phyloP scores from a whole-genome alignment of 805 yeast genomes.

The Lachancea lanzarotensis region DNA sequence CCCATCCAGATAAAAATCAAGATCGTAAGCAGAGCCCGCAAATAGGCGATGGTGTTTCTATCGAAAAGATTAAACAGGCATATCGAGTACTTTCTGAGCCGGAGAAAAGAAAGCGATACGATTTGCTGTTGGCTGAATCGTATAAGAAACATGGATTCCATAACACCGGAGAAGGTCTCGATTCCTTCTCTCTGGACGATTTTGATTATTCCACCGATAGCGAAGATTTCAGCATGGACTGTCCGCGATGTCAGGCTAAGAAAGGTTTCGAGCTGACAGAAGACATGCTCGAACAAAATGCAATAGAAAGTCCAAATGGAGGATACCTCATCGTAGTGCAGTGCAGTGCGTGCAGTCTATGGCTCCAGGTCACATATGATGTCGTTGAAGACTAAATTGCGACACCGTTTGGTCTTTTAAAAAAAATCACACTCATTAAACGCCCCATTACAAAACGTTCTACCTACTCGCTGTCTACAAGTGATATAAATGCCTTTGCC shows the following conservation, averaged over 20 bases:
- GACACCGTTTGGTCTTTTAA: no score
- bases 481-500: conserved; percentile 62
- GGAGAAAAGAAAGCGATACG: conserved; percentile 43
- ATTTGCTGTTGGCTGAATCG: conserved; percentile 36
- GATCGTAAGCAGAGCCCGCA: background rate
- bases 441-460: no score
- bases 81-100: conserved; percentile 48
- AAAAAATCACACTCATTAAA: no score
- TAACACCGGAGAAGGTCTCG: conserved; percentile 60
- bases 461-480: conserved; percentile 49
- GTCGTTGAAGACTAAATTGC: conserved; percentile 20
- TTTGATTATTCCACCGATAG: conserved; percentile 40
- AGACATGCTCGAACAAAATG: conserved; percentile 48
- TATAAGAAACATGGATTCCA: conserved; percentile 32
- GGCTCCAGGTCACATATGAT: conserved; percentile 70
- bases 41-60: background rate
- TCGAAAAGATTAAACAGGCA: conserved; percentile 55
- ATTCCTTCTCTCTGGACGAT: conserved; percentile 57
- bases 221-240: conserved; percentile 38
- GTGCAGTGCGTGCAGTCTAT: conserved; percentile 76
- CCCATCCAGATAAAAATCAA: conserved; percentile 73
- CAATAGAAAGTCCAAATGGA: conserved; percentile 38
- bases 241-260: conserved; percentile 58
- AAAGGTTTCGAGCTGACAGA: conserved; percentile 58
- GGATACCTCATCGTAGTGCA: conserved; percentile 68